These are phyloP conservation scores for Zygosaccharomyces sapae DNA, from an alignment of 1,139 yeast genomes.

Conservation along the genomic window DNA sequence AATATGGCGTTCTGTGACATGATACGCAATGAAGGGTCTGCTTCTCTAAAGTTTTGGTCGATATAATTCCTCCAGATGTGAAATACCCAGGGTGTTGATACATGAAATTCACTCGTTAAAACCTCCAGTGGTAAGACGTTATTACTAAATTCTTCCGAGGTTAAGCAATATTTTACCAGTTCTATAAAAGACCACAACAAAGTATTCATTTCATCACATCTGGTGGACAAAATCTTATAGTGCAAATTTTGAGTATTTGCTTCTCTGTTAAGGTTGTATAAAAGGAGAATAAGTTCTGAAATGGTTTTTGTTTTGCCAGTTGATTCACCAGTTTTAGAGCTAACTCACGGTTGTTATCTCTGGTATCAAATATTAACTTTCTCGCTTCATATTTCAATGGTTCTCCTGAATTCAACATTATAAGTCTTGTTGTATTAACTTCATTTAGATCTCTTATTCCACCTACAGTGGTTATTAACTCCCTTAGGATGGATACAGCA, in stretches of 20 bases:
- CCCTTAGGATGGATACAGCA: slow-evolving; percentile 66
- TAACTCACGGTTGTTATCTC: slow-evolving; percentile 47
- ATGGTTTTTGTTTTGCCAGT: slow-evolving; percentile 46
- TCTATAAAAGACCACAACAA: slow-evolving; percentile 66
- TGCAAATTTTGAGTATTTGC: slow-evolving; percentile 47
- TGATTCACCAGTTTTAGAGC: slow-evolving; percentile 51
- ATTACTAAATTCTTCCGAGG: slow-evolving; percentile 37
- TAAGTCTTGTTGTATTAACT: slow-evolving; percentile 48
- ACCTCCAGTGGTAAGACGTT: slow-evolving; percentile 46
- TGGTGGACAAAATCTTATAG: slow-evolving; percentile 66
- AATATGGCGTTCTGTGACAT: slow-evolving; percentile 24
- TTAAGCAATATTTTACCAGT: slow-evolving; percentile 51
- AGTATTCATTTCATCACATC: slow-evolving; percentile 66
- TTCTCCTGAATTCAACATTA: slow-evolving; percentile 63
- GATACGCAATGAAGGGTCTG: slow-evolving; percentile 24
- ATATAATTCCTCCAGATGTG: slow-evolving; percentile 65
- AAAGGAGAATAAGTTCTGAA: slow-evolving; percentile 61
- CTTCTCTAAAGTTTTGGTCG: slow-evolving; percentile 16
- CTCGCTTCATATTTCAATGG: slow-evolving; percentile 55
- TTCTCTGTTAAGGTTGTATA: slow-evolving; percentile 50
- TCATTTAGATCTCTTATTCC: slow-evolving; percentile 59
- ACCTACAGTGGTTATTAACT: slow-evolving; percentile 69
- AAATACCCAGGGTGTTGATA: slow-evolving; percentile 68
- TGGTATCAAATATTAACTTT: slow-evolving; percentile 57
- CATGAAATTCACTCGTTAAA: slow-evolving; percentile 47